Conservation (phyloP, 176 grass and related monocot genomes). For the Lolium multiflorum region DNA sequence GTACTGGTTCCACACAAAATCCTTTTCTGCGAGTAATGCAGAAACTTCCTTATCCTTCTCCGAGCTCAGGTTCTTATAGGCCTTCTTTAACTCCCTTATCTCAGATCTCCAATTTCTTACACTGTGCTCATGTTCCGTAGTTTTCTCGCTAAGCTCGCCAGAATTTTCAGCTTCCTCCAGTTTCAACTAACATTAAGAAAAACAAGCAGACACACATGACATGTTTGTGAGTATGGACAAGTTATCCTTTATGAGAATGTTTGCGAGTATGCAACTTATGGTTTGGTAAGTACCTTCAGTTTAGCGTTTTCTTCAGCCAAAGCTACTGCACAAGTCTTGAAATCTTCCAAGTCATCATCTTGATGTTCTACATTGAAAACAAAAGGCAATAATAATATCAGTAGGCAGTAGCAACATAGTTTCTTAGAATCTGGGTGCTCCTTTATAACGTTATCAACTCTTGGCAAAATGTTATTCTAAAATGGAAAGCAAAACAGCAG, state of each 20-base stretch:
- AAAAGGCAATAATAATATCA: slow-evolving; percentile 1
- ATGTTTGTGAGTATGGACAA: not conserved
- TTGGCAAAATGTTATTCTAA: not conserved
- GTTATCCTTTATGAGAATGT: not conserved
- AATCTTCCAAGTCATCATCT: slow-evolving; percentile 46
- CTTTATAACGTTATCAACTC: not conserved
- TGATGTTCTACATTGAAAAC: slow-evolving; percentile 40
- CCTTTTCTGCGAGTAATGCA: slow-evolving; percentile 46
- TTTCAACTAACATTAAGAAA: slow-evolving; percentile 44
- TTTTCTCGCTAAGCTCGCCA: not conserved
- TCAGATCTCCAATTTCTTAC: slow-evolving; percentile 35
- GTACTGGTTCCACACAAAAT: slow-evolving; percentile 64
- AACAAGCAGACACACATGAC: not conserved
- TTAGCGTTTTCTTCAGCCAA: slow-evolving; percentile 51
- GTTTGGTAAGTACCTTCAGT: slow-evolving; percentile 46
- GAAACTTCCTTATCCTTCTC: slow-evolving; percentile 56
- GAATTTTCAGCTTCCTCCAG: slow-evolving; percentile 22
- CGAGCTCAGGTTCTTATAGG: slow-evolving; percentile 42
- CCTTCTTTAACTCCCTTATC: slow-evolving; percentile 49
- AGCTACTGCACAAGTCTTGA: slow-evolving; percentile 27
- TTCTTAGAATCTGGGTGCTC: not conserved
- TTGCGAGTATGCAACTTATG: not conserved
- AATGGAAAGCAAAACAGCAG: slow-evolving; percentile 13
- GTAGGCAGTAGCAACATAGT: not conserved
- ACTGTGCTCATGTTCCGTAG: slow-evolving; percentile 12